Conservation (phyloP, 257 asterid genomes). For the Parsonsia alboflavescens region DNA sequence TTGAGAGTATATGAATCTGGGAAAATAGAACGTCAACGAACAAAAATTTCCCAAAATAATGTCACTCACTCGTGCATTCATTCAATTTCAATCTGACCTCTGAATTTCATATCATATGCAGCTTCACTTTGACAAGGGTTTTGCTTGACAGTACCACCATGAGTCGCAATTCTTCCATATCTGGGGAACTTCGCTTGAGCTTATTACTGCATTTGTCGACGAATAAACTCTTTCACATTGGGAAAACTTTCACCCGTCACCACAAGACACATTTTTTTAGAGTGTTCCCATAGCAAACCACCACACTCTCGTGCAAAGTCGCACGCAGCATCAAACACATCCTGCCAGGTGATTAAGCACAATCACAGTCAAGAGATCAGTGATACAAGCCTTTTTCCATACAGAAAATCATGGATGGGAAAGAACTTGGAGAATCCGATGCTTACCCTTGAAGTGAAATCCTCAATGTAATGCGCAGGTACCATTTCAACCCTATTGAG, state of each 20-base stretch:
- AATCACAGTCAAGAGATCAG: background rate
- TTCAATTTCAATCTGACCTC: too few species aligned
- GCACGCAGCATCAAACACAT: constrained; percentile 78
- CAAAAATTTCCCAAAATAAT: too few species aligned
- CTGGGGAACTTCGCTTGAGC: background rate
- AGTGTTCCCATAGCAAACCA: constrained; percentile 71
- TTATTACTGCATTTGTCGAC: constrained; percentile 53
- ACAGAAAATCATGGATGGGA: background rate
- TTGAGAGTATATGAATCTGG: too few species aligned
- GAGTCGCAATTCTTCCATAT: background rate
- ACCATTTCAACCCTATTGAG: constrained; percentile 77
- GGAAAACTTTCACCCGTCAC: constrained; percentile 71
- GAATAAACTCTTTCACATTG: constrained; percentile 81
- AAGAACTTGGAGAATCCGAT: background rate
- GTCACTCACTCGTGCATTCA: too few species aligned
- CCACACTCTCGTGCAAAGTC: constrained; percentile 84
- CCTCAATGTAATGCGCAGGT: constrained; percentile 69
- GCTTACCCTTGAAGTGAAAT: constrained; percentile 78
- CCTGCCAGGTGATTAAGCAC: constrained; percentile 35
- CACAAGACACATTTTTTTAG: constrained; percentile 69
- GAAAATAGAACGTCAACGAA: too few species aligned
- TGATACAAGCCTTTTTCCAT: background rate
- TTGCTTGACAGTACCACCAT: background rate
- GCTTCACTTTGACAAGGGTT: too few species aligned
- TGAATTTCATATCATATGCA: too few species aligned